Evolutionary conservation across 2,329 filamentous ascomycete species (phyloP).

Genomic region (Verticillium zaregamsianum): DNA sequence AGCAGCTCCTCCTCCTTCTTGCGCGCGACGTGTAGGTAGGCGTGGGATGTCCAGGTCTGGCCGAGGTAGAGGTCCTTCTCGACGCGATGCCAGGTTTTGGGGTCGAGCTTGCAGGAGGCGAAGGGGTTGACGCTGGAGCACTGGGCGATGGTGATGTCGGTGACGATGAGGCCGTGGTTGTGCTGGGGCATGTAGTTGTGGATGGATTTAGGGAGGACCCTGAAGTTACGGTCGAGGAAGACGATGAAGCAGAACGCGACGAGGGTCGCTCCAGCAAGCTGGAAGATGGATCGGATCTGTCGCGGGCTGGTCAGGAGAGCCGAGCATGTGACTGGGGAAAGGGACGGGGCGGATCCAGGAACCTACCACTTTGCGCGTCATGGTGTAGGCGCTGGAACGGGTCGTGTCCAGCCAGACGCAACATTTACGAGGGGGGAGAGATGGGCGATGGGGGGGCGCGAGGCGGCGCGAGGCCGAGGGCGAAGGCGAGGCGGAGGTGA

Average conservation of each 20-base stretch:
- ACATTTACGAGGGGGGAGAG: background rate
- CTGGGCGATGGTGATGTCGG: slow-evolving; percentile 73
- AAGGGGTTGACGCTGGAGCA: slow-evolving; percentile 74
- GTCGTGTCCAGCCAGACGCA: background rate
- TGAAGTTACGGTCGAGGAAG: slow-evolving; percentile 83
- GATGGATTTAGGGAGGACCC: slow-evolving; percentile 78
- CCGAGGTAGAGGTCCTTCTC: slow-evolving; percentile 68
- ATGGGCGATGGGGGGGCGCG: background rate
- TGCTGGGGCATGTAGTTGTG: slow-evolving; percentile 85
- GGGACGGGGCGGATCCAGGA: background rate
- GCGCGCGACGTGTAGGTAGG: slow-evolving; percentile 76
- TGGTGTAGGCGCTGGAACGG: background rate
- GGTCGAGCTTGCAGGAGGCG: slow-evolving; percentile 70
- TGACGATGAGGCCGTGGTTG: slow-evolving; percentile 79
- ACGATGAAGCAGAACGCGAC: slow-evolving; percentile 69
- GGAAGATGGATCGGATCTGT: slow-evolving; percentile 65
- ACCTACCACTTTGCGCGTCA: background rate
- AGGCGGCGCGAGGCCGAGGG: background rate
- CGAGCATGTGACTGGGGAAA: background rate
- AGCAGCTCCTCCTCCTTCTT: slow-evolving; percentile 82
- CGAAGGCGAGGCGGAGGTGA: background rate
- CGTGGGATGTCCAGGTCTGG: slow-evolving; percentile 67
- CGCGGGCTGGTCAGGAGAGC: background rate
- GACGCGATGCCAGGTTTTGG: slow-evolving; percentile 71
- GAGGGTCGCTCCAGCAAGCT: slow-evolving; percentile 64